phyloP scores from a whole-genome alignment of 2,329 filamentous ascomycete genomes.

The Fusarium floridanum region DNA sequence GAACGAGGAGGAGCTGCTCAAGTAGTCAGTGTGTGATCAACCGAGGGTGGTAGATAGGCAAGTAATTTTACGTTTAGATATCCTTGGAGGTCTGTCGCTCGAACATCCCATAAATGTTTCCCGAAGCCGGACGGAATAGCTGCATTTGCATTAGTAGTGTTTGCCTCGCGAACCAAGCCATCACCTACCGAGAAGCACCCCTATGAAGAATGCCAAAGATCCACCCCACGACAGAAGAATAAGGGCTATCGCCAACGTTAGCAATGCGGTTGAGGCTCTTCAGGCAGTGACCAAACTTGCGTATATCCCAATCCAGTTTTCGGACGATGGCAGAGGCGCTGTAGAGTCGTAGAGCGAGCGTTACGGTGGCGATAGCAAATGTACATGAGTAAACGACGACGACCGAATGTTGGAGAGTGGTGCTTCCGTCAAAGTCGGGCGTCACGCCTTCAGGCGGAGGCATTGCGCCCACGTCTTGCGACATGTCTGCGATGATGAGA shows the following conservation, averaged over 20 bases:
- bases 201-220: conserved; percentile 8
- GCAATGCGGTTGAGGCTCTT: not conserved
- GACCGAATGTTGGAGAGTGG: not conserved
- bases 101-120: conserved; percentile 14
- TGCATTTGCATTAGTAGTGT: not conserved
- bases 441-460: conserved; percentile 9
- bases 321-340: not conserved
- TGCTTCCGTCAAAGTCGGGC: not conserved
- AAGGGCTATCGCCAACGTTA: not conserved
- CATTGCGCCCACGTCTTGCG: not conserved
- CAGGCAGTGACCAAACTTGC: not conserved
- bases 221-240: conserved; percentile 4
- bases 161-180: not conserved
- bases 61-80: not conserved
- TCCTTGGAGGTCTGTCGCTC: not conserved
- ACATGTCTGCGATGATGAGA: not conserved
- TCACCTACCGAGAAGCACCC: not conserved
- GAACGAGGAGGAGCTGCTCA: not conserved
- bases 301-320: conserved; percentile 8
- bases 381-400: not conserved
- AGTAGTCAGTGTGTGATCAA: not conserved
- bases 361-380: not conserved
- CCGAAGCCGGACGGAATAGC: conserved; percentile 10
- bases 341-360: not conserved
- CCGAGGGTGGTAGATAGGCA: not conserved